phyloP scores from a whole-genome alignment of 371 early-diverging fungal species.

The Smittium culicis region DNA sequence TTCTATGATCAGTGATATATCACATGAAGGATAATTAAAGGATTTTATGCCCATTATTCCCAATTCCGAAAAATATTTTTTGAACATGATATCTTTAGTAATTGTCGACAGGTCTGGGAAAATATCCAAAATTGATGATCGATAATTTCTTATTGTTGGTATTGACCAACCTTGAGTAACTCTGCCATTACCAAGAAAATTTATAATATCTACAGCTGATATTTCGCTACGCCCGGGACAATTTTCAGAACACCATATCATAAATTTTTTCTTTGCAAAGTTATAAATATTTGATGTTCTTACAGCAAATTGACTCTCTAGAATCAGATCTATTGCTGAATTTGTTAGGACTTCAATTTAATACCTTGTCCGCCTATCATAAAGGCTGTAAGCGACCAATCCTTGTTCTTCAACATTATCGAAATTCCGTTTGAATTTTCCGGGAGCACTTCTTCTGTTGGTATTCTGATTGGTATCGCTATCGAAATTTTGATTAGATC shows the following conservation, averaged over 20 bases:
- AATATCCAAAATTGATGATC: not conserved
- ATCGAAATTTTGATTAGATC: not conserved
- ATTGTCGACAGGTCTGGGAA: not conserved
- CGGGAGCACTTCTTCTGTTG: not conserved
- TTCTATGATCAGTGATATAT: not conserved
- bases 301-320: not conserved
- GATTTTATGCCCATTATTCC: not conserved
- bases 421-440: not conserved
- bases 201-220: not conserved
- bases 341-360: not conserved
- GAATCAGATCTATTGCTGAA: not conserved
- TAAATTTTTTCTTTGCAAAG: not conserved
- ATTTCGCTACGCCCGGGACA: not conserved
- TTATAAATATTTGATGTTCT: not conserved
- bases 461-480: not conserved
- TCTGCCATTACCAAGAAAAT: not conserved
- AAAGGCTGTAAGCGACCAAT: not conserved
- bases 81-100: not conserved
- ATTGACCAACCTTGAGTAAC: not conserved
- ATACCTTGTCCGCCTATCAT: not conserved
- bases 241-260: not conserved
- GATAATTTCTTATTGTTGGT: not conserved
- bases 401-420: not conserved
- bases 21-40: not conserved
- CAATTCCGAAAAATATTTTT: not conserved